Evolutionary conservation across 2,329 filamentous ascomycete species (phyloP), one percentile per base, ranked within the genome.

Genomic region (Furcasterigmium furcatum): DNA sequence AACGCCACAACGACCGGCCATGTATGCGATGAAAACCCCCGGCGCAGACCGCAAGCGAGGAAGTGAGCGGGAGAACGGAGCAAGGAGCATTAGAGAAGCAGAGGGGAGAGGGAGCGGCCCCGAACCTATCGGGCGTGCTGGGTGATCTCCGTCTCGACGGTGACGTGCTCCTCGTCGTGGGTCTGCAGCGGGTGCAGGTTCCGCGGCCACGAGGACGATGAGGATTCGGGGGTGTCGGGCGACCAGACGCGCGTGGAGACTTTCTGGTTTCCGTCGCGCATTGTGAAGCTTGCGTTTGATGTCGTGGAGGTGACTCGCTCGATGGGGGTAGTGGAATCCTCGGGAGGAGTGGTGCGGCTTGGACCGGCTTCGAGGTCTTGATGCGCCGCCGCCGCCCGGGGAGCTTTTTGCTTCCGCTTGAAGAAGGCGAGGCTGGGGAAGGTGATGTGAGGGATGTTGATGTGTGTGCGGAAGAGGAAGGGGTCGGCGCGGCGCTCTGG

Each of bases 401-500:
- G 7, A n/a, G n/a, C n/a, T 27, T 27, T 27, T 9, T 13, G 20
- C 20, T 19, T 13, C 14, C 25, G 10, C 21, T 18, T 16, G 4
- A n/a, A 18, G 18, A 34, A 22, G 22, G 25, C n/a, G 19, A 36
- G 20, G 24, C 13, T 14, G 3, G 59, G 53, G 4, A 56, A 46
- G 14, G 48, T 50, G 34, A 65, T 46, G 19, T 18, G 18, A 5
- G 39, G 39, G 13, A 34, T 6, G 45, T 58, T 55, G 49, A 63
- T 47, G 16, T 52, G 55, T n/a, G 62, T 66, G 40, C 61, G 60
- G 54, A 67, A 64, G 35, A 58, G 55, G 30, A 67, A 65, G 16
- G 63, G 62, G 45, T 64, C 67, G 18, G n/a, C 34, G 4, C n/a
- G 16, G 5, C 34, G 34, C 16, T 36, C 34, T 4, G 34, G 34